phyloP scores from a whole-genome alignment of 2,329 filamentous ascomycete genomes.

The Fusarium papillatum region DNA sequence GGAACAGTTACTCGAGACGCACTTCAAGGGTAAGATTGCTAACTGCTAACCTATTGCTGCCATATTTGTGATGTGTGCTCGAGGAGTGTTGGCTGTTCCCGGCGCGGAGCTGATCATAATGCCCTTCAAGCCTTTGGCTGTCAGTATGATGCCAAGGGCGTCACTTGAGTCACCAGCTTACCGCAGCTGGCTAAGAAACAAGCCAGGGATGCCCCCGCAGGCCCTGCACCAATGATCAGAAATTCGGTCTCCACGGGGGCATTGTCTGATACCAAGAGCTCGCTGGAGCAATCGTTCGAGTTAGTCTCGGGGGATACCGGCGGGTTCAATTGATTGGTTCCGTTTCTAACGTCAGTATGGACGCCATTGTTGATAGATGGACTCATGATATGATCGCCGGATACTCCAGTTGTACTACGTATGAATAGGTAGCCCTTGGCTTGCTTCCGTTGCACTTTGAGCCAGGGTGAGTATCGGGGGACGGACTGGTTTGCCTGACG shows the following conservation, averaged over 20 bases:
- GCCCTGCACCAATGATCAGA: slow-evolving; percentile 65
- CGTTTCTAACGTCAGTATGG: background rate
- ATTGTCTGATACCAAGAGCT: background rate
- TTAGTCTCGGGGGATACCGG: background rate
- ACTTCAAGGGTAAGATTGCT: background rate
- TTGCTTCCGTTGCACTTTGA: background rate
- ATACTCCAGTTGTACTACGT: background rate
- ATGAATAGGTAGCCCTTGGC: background rate
- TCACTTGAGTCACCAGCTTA: slow-evolving; percentile 33
- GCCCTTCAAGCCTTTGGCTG: slow-evolving; percentile 58
- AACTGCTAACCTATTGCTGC: slow-evolving; percentile 58
- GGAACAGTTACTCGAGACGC: too few relatives aligned
- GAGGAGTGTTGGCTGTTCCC: slow-evolving; percentile 67
- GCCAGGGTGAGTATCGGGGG: background rate
- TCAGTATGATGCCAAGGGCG: background rate
- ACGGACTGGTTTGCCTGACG: too few relatives aligned
- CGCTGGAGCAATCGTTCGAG: background rate
- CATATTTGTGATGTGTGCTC: slow-evolving; percentile 73
- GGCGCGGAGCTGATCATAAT: slow-evolving; percentile 65
- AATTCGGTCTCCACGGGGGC: slow-evolving; percentile 36
- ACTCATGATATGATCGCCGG: background rate
- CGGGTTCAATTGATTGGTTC: background rate
- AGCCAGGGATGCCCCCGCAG: slow-evolving; percentile 66
- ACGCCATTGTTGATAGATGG: background rate
- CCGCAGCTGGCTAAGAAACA: slow-evolving; percentile 66